Percentiles rank a stretch among this genome's conserved stretches.
These are phyloP conservation scores for Erysimum cheiri DNA, from an alignment of 441 rosid species.

Conservation along the genomic window DNA sequence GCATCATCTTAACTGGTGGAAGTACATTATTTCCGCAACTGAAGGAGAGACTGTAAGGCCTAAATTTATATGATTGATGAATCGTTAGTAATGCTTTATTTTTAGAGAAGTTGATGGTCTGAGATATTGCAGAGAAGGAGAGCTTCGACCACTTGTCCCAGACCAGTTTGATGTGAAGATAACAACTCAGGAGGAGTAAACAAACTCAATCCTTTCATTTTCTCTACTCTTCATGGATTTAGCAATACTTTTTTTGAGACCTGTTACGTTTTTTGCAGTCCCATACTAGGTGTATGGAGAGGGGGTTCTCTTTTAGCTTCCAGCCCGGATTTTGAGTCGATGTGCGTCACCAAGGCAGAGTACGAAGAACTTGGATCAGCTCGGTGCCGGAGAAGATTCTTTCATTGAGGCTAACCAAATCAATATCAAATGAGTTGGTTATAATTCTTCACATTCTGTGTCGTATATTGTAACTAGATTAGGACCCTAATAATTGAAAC, in stretches of 20 bases:
- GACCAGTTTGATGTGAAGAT: slow-evolving; percentile 81
- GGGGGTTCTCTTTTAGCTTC: slow-evolving; percentile 97
- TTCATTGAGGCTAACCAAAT: slow-evolving; percentile 49
- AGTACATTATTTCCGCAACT: slow-evolving; percentile 85
- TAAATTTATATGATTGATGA: background rate
- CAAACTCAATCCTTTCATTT: slow-evolving; percentile 30
- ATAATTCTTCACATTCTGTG: background rate
- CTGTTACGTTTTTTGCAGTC: slow-evolving; percentile 54
- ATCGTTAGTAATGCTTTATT: background rate
- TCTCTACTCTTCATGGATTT: no score
- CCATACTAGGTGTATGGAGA: slow-evolving; percentile 92
- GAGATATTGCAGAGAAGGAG: slow-evolving; percentile 49
- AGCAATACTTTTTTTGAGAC: background rate
- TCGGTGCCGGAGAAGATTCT: slow-evolving; percentile 85
- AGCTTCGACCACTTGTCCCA: slow-evolving; percentile 95
- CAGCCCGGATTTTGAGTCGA: slow-evolving; percentile 86
- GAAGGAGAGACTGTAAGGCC: slow-evolving; percentile 35
- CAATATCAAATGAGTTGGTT: background rate
- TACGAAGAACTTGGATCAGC: slow-evolving; percentile 96
- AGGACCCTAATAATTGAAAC: no score
- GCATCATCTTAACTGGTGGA: slow-evolving; percentile 93
- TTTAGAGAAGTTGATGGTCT: background rate
- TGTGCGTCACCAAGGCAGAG: slow-evolving; percentile 91
- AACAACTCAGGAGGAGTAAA: slow-evolving; percentile 85
- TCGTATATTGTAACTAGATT: background rate